Percentiles rank a stretch among this genome's conserved stretches.
Conservation (phyloP, 345 rosid species). For the Eucalyptus tenuipes region DNA sequence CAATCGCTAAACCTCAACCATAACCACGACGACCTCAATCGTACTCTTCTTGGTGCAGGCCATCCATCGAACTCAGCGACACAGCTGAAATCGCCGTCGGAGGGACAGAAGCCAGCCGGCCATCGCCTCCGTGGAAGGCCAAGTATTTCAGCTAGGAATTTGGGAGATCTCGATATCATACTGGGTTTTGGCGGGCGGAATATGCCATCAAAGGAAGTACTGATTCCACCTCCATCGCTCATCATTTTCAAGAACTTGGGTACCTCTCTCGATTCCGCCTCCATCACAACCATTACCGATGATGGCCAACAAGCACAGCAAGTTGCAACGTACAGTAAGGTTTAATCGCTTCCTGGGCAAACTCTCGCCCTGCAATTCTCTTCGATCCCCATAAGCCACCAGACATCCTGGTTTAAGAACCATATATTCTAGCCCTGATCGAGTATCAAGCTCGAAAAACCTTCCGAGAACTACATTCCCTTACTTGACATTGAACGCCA, state of each 20-base stretch:
- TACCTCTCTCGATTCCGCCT: background rate
- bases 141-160: accelerated
- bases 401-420: background rate
- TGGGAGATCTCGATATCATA: background rate
- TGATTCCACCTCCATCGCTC: background rate
- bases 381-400: background rate
- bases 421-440: background rate
- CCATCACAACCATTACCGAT: accelerated
- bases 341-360: too few relatives aligned
- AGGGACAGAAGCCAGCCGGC: background rate
- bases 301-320: background rate
- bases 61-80: background rate
- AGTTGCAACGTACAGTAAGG: accelerated
- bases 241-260: background rate
- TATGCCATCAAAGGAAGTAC: accelerated
- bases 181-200: background rate
- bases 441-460: background rate
- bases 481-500: background rate
- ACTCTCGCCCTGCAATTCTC: background rate
- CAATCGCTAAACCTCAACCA: background rate
- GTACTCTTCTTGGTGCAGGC: background rate
- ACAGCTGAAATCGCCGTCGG: background rate
- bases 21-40: background rate
- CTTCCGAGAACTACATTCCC: background rate
- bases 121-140: background rate